Evolutionary conservation across 108 stramenopile genomes (phyloP).

Genomic region (Aurantiochytrium sp.): DNA sequence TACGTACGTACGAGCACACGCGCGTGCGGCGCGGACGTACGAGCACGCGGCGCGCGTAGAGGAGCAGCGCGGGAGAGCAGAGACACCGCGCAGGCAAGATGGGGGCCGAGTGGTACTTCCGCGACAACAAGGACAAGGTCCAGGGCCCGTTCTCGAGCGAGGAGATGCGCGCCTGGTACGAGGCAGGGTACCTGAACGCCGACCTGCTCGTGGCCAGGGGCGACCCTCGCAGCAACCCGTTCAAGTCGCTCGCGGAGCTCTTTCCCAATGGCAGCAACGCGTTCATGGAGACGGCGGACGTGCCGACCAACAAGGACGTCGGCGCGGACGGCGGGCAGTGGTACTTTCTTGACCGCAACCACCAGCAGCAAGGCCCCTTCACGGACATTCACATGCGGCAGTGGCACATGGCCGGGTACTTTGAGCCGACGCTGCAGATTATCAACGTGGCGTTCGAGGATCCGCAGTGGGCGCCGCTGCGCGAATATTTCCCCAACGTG

Average conservation of each 20-base stretch:
- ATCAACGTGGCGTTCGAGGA: neutral
- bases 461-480: neutral
- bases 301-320: neutral
- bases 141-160: neutral
- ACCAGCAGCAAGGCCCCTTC: slow-evolving; percentile 24
- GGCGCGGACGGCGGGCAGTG: neutral
- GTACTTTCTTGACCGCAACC: slow-evolving; percentile 12
- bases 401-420: slow-evolving; percentile 23
- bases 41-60: too few relatives aligned
- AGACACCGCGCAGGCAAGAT: neutral
- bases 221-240: neutral
- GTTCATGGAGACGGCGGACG: neutral
- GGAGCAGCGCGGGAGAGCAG: too few relatives aligned
- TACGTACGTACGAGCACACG: too few relatives aligned
- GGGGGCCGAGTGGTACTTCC: neutral
- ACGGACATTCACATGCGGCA: slow-evolving; percentile 29
- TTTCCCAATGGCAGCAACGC: slow-evolving; percentile 15
- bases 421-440: slow-evolving; percentile 17
- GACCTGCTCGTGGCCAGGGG: slow-evolving; percentile 21
- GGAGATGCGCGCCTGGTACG: slow-evolving; percentile 30
- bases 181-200: neutral
- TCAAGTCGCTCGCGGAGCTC: neutral
- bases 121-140: slow-evolving; percentile 4
- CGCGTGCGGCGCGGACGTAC: too few relatives aligned
- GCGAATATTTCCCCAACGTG: slow-evolving; percentile 1